Conservation (phyloP, 306 rosid genomes). For the Arachis stenosperma region DNA sequence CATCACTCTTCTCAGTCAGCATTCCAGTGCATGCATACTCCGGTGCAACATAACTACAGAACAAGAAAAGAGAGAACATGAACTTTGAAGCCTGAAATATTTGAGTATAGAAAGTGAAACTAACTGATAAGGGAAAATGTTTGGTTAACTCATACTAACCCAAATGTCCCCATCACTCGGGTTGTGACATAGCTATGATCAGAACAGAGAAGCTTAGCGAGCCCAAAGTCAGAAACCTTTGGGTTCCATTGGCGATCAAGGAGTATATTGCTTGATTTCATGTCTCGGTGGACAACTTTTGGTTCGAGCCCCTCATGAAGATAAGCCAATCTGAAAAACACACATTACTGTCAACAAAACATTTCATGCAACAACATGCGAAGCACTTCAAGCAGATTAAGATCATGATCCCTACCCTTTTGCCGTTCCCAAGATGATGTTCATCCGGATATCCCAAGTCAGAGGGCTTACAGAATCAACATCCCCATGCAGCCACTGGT, state of each 20-base stretch:
- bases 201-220: conserved; percentile 87
- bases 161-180: conserved; percentile 99
- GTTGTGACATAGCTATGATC: conserved; percentile 94
- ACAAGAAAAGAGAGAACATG: conserved; percentile 32
- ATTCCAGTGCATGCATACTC: conserved; percentile 99
- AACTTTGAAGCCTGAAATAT: neutral
- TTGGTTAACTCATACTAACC: conserved; percentile 63
- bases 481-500: conserved; percentile 84
- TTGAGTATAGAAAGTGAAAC: conserved; percentile 12
- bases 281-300: conserved; percentile 96
- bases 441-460: conserved; percentile 90
- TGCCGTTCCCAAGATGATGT: conserved; percentile 80
- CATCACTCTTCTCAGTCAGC: conserved; percentile 95
- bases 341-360: conserved; percentile 29
- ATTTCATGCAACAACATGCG: conserved; percentile 28
- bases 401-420: conserved; percentile 65
- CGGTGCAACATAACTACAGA: conserved; percentile 93
- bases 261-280: conserved; percentile 92
- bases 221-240: conserved; percentile 98
- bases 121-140: conserved; percentile 8
- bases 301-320: conserved; percentile 99
- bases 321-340: conserved; percentile 79
- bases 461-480: conserved; percentile 71
- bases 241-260: conserved; percentile 89
- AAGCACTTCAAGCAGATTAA: neutral